phyloP scores from a whole-genome alignment of 257 asterid genomes.

The Voacanga thouarsii region DNA sequence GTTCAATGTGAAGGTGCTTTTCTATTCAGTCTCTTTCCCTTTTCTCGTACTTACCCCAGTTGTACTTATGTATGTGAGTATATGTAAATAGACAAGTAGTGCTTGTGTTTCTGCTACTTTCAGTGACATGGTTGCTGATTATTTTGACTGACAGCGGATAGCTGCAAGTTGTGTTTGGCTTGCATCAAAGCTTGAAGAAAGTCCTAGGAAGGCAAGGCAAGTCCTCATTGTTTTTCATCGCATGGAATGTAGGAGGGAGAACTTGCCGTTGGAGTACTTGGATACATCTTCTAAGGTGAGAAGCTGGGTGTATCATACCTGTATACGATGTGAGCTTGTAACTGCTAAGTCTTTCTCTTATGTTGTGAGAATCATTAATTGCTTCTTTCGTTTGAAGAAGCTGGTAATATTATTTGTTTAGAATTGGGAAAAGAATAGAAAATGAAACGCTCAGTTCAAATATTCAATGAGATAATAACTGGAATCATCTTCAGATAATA shows the following conservation, averaged over 20 bases:
- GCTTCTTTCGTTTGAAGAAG: not conserved
- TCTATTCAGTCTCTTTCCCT: slow-evolving; percentile 1
- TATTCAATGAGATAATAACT: not conserved
- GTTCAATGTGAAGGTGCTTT: slow-evolving; percentile 80
- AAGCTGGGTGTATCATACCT: not conserved
- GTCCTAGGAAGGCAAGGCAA: slow-evolving; percentile 87
- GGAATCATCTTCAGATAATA: not conserved
- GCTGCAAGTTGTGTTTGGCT: slow-evolving; percentile 99
- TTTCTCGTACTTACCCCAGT: not conserved
- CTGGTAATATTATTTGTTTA: not conserved
- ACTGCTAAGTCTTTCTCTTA: not conserved
- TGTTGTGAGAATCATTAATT: not conserved
- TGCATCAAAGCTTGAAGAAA: slow-evolving; percentile 97
- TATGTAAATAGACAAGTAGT: not conserved
- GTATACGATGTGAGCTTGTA: not conserved
- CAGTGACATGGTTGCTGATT: slow-evolving; percentile 16
- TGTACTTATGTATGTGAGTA: slow-evolving; percentile 2
- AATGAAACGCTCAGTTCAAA: not conserved
- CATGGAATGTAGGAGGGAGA: slow-evolving; percentile 97
- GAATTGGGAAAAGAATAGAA: too few relatives aligned
- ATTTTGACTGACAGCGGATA: slow-evolving; percentile 56
- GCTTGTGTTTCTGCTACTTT: slow-evolving; percentile 10
- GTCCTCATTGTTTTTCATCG: slow-evolving; percentile 85
- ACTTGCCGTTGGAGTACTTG: slow-evolving; percentile 71
- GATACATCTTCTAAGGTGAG: slow-evolving; percentile 75